Evolutionary conservation across 306 rosid genomes (phyloP), one percentile per base, ranked within the genome.

Genomic region (Dryas alaskensis): DNA sequence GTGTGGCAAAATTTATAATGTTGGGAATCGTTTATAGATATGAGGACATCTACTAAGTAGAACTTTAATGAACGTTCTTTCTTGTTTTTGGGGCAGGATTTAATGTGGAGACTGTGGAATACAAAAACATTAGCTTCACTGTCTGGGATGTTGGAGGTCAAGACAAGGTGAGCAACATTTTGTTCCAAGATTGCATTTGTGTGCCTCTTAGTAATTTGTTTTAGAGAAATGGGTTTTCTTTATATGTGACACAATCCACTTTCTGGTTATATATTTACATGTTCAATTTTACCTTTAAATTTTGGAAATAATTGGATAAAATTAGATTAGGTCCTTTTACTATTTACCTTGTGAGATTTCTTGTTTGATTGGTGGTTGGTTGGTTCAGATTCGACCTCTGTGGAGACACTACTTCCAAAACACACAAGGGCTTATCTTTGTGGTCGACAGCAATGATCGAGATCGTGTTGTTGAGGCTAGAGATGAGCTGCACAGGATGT

Each of bases 341-440:
- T 12, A 27, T 10, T 1, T 67, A 17, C 37, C 45, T 69, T 10
- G 42, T 54, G 45, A 66, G 60, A 40, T 22, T 53, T 40, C 63
- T 60, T 53, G 13, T 16, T 61, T 31, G 42, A 22, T 9, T 53
- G 45, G 40, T 25, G 46, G 61, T 42, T 39, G 62, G 39, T 50
- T 37, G 39, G 65, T 77, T 67, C 66, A 83, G 89, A 86, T 81
- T 63, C 85, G 87, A 65, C 89, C 90, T 50, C 73, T 88, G 67
- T 88, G 93, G 90, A 88, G 90, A 72, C 90, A 88, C 78, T 88
- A 88, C 84, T 86, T 88, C 84, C 90, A 86, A 75, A 88, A 88
- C 76, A 86, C 93, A 62, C 93, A 86, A 79, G 93, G 93, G 27
- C 89, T 88, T 73, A 86, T 88, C 72, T 86, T 88, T 81, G 93